Percentiles rank a stretch among this genome's conserved stretches.
phyloP scores from a whole-genome alignment of 306 rosid genomes.

The Cucurbita maxima region DNA sequence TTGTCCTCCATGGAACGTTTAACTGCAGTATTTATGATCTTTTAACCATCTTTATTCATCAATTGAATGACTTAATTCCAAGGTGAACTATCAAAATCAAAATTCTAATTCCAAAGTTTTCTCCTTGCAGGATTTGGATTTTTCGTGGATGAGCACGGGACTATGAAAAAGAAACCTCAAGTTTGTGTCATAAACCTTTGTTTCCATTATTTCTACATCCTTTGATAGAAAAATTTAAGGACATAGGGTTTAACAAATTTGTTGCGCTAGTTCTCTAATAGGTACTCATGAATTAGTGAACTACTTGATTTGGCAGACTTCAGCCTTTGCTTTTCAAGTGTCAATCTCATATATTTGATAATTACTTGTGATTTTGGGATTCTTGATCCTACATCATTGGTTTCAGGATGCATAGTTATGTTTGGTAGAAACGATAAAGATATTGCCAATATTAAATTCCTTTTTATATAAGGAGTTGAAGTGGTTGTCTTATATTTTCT shows the following conservation, averaged over 20 bases:
- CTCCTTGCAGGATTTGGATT: conserved; percentile 69
- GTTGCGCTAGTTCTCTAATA: neutral
- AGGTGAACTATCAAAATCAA: neutral
- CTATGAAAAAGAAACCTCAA: conserved; percentile 81
- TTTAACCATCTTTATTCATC: neutral
- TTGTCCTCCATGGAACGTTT: neutral
- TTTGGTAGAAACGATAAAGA: neutral
- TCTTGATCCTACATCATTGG: neutral
- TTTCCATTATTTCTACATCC: neutral
- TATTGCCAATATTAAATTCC: neutral
- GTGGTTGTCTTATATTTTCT: conserved; percentile 3
- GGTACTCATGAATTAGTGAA: neutral
- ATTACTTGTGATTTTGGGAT: neutral
- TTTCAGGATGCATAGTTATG: neutral
- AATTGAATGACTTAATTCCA: neutral
- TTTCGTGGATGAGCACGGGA: conserved; percentile 56
- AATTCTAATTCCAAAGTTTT: conserved; percentile 1
- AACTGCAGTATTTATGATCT: neutral
- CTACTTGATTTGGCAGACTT: neutral
- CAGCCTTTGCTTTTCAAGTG: neutral
- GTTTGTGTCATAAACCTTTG: conserved; percentile 19
- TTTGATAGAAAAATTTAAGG: neutral
- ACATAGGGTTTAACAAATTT: neutral
- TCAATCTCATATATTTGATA: neutral
- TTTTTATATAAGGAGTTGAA: neutral